Evolutionary conservation across 371 early-diverging fungal genomes (phyloP), one percentile per base, ranked within the genome.

Genomic region (Apophysomyces variabilis): DNA sequence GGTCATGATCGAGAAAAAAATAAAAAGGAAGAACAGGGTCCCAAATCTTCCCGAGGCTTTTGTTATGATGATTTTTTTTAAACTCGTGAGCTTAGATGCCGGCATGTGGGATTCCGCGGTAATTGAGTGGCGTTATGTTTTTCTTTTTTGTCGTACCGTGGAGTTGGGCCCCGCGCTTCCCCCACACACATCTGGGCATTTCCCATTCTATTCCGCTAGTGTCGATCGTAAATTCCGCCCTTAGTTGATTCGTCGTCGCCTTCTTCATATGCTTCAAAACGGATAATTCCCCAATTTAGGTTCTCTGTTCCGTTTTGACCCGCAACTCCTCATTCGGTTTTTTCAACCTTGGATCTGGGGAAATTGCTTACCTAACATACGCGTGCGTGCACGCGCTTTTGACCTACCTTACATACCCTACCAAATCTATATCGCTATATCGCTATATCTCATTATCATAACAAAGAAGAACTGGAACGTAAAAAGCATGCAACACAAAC

Each of bases 1-100:
- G 62, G 44, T 66, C 67, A 66, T 66, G 44, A 59, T 60, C 44
- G 45, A 65, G 21, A 21, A 65, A 41, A 44, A 44, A 58, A 39
- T 12, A 65, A 65, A 43, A 32, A 16, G 45, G 39, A 57, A 18
- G 41, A 64, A 58, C 35, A 36, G 56, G 37, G 64, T 64, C 64
- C 64, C 64, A 46, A 57, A 57, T 44, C 45, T 58, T 58, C 59
- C 59, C 60, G 60, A 36, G 39, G 32, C 41, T 26, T 59, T 65
- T 60, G 45, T 60, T 38, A 16, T 21, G 41, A 60, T 38, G 12
- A 18, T 38, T 60, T 60, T 26, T 26, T 37, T 41, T 41, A 38
- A 43, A 50, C 54, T 43, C 60, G 60, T 39, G 60, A 45, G 60
- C 60, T 39, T 60, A 45, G 60, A 60, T 32, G 32, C 32, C 32